phyloP scores from a whole-genome alignment of 768 basidiomycete species.

The Trametes maxima region DNA sequence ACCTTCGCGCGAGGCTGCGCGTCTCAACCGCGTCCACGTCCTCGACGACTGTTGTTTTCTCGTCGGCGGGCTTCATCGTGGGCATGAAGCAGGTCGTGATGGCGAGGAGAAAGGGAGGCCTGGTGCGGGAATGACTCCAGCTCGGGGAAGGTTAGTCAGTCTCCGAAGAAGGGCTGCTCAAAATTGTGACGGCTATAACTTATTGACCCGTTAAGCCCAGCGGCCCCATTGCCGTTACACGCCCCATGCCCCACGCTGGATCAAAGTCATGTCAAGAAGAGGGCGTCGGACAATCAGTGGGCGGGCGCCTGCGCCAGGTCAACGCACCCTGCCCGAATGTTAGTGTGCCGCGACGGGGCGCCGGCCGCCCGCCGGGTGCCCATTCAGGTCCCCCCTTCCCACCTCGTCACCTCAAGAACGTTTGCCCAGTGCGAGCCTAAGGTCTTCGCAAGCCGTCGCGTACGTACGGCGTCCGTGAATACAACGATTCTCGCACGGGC shows the following conservation, averaged over 20 bases:
- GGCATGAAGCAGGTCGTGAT: neutral
- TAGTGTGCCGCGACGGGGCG: too few relatives aligned
- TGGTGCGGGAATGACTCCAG: constrained; percentile 1
- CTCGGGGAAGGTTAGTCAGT: neutral
- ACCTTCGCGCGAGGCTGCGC: constrained; percentile 20
- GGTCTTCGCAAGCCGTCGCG: too few relatives aligned
- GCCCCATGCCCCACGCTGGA: neutral
- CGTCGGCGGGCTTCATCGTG: constrained; percentile 11
- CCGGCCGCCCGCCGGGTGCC: too few relatives aligned
- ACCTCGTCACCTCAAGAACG: too few relatives aligned
- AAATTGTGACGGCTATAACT: too few relatives aligned
- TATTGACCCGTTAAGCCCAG: too few relatives aligned
- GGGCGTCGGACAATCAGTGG: neutral
- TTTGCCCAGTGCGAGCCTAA: too few relatives aligned
- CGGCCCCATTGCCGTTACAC: too few relatives aligned
- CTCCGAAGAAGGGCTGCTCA: too few relatives aligned
- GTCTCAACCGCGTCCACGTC: neutral
- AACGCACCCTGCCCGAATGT: neutral
- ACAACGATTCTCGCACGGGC: too few relatives aligned
- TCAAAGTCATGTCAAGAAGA: neutral
- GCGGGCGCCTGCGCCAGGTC: neutral
- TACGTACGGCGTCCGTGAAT: too few relatives aligned
- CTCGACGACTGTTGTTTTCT: constrained; percentile 17
- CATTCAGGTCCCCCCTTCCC: too few relatives aligned
- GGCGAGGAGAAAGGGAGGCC: neutral